Evolutionary conservation across 139 green algal species (phyloP).

Genomic region (Micromonas pusilla): DNA sequence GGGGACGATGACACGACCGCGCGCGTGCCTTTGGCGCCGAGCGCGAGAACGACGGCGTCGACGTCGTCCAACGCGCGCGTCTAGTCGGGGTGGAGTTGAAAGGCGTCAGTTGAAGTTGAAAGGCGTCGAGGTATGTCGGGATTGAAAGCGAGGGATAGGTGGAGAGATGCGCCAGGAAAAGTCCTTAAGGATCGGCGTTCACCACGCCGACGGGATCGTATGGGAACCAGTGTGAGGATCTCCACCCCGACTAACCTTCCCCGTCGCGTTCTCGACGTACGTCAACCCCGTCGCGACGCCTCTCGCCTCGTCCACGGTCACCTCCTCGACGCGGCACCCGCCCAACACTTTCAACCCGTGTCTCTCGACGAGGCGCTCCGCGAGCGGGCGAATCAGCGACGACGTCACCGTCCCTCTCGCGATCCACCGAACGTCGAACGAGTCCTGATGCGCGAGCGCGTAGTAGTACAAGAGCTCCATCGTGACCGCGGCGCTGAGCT

Average conservation of each 20-base stretch:
- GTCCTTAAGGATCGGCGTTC: too few species aligned
- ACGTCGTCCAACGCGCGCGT: constrained; percentile 6
- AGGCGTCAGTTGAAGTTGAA: too few species aligned
- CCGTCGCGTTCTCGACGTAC: background rate
- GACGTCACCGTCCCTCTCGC: constrained; percentile 28
- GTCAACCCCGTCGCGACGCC: background rate
- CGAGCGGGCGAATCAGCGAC: constrained; percentile 30
- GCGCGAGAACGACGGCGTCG: constrained; percentile 32
- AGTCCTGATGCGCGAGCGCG: constrained; percentile 40
- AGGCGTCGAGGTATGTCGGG: too few species aligned
- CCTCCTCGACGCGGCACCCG: constrained; percentile 11
- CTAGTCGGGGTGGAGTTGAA: too few species aligned
- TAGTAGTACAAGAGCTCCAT: constrained; percentile 49
- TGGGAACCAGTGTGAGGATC: too few species aligned
- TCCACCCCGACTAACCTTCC: background rate
- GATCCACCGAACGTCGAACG: constrained; percentile 48
- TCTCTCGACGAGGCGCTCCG: background rate
- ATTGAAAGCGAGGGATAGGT: too few species aligned
- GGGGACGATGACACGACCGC: constrained; percentile 16
- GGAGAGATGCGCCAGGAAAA: too few species aligned
- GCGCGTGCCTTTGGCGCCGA: constrained; percentile 34
- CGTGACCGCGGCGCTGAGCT: constrained; percentile 30
- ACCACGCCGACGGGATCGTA: too few species aligned
- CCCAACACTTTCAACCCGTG: constrained; percentile 25
- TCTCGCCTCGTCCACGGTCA: constrained; percentile 15